phyloP scores from a whole-genome alignment of 805 yeast genomes.

The Candida awuae region DNA sequence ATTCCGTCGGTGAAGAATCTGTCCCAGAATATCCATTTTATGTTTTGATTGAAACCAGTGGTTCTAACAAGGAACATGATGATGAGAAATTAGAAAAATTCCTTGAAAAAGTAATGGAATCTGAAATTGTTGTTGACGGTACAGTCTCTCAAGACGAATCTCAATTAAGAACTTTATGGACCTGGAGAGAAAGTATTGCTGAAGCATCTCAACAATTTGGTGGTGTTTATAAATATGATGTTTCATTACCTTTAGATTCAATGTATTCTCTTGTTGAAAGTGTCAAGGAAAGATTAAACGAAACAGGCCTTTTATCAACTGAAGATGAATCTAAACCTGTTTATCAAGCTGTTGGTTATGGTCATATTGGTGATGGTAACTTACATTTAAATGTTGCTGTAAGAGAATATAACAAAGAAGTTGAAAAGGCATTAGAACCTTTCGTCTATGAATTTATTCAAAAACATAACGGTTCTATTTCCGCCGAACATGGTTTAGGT shows the following conservation, averaged over 20 bases:
- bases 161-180: slow-evolving; percentile 77
- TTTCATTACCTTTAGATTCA: slow-evolving; percentile 76
- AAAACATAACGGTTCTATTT: slow-evolving; percentile 70
- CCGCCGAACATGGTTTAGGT: slow-evolving; percentile 97
- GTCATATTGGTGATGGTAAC: slow-evolving; percentile 98
- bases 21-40: slow-evolving; percentile 71
- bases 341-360: slow-evolving; percentile 86
- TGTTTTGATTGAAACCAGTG: slow-evolving; percentile 90
- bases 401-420: slow-evolving; percentile 67
- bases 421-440: slow-evolving; percentile 83
- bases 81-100: slow-evolving; percentile 81
- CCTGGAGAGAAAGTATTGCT: slow-evolving; percentile 91
- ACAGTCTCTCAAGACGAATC: slow-evolving; percentile 93
- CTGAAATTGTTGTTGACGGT: slow-evolving; percentile 82
- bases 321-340: slow-evolving; percentile 64
- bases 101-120: slow-evolving; percentile 77
- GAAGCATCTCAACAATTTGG: slow-evolving; percentile 82
- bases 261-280: slow-evolving; percentile 79
- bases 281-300: slow-evolving; percentile 51
- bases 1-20: slow-evolving; percentile 37
- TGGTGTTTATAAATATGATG: slow-evolving; percentile 96
- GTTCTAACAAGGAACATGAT: slow-evolving; percentile 89
- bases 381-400: slow-evolving; percentile 90
- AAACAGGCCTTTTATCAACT: slow-evolving; percentile 52
- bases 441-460: slow-evolving; percentile 89